Conservation (phyloP, 106 monocot genomes). For the Phalaenopsis equestris region DNA sequence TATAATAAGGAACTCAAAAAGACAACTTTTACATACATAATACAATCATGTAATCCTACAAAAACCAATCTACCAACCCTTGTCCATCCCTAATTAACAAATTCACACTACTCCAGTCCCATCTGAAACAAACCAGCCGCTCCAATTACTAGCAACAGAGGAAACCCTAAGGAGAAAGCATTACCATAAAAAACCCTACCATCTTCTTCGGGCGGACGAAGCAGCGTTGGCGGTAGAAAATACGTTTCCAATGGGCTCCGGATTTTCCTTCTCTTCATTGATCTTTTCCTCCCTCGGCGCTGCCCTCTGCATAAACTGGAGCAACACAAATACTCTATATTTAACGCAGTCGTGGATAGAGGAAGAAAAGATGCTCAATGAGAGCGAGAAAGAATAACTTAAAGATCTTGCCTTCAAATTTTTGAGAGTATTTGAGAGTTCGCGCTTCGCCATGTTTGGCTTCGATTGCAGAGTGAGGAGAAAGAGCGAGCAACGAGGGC, state of each 20-base stretch:
- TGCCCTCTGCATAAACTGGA: conserved; percentile 57
- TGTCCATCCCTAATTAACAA: conserved; percentile 2
- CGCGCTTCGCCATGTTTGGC: conserved; percentile 44
- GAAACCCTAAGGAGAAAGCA: conserved; percentile 8
- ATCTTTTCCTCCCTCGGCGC: conserved; percentile 22
- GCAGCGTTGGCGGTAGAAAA: conserved; percentile 1
- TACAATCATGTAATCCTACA: neutral
- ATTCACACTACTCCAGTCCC: neutral
- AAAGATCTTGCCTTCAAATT: conserved; percentile 43
- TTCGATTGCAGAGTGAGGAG: neutral
- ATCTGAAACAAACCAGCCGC: neutral
- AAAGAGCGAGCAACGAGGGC: neutral
- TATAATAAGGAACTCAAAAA: neutral
- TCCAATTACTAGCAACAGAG: neutral
- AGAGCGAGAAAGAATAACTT: neutral
- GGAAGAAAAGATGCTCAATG: neutral
- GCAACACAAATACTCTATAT: neutral
- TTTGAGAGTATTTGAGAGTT: conserved; percentile 54
- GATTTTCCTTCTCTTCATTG: conserved; percentile 7
- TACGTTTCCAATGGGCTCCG: conserved; percentile 6
- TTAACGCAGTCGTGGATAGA: neutral
- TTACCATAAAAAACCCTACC: conserved; percentile 7
- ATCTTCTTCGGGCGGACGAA: conserved; percentile 14
- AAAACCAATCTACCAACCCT: neutral
- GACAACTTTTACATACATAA: neutral